Percentiles rank a stretch among this genome's conserved stretches.
These are phyloP conservation scores for Thraustotheca clavata DNA, from an alignment of 352 stramenopile genomes.

Conservation along the genomic window DNA sequence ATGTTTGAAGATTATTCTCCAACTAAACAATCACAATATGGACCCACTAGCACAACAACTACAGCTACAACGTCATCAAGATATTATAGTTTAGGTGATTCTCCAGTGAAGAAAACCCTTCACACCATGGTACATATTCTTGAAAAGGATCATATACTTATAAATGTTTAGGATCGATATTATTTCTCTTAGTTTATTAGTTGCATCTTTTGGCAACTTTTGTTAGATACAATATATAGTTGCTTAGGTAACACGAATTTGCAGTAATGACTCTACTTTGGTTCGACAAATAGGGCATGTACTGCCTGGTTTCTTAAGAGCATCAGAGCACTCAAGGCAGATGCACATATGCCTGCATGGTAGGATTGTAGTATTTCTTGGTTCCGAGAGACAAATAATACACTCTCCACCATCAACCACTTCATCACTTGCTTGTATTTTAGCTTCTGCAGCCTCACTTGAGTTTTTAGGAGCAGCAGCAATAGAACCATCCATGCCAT, in stretches of 20 bases:
- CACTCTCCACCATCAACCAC: slow-evolving; percentile 75
- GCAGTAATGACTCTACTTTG: slow-evolving; percentile 60
- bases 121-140: neutral
- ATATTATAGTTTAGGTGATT: neutral
- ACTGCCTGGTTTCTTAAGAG: slow-evolving; percentile 53
- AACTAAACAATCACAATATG: neutral
- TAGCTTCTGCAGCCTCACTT: slow-evolving; percentile 13
- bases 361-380: slow-evolving; percentile 72
- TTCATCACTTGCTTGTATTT: slow-evolving; percentile 20
- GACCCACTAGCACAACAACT: no score
- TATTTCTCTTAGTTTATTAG: neutral
- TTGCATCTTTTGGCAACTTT: neutral
- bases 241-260: slow-evolving; percentile 54
- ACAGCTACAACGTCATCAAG: neutral
- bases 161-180: neutral
- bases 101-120: neutral
- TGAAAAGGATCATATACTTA: no score
- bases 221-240: neutral
- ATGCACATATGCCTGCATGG: slow-evolving; percentile 85
- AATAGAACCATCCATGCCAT: slow-evolving; percentile 70
- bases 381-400: slow-evolving; percentile 80
- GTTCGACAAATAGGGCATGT: slow-evolving; percentile 79
- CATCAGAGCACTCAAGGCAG: slow-evolving; percentile 69
- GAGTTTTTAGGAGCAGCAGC: slow-evolving; percentile 29
- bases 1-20: slow-evolving; percentile 9